A percentile compares a stretch with the other conserved stretches of the same genome.
phyloP scores from a whole-genome alignment of 2,329 filamentous ascomycete species.

The Fusarium sp. region DNA sequence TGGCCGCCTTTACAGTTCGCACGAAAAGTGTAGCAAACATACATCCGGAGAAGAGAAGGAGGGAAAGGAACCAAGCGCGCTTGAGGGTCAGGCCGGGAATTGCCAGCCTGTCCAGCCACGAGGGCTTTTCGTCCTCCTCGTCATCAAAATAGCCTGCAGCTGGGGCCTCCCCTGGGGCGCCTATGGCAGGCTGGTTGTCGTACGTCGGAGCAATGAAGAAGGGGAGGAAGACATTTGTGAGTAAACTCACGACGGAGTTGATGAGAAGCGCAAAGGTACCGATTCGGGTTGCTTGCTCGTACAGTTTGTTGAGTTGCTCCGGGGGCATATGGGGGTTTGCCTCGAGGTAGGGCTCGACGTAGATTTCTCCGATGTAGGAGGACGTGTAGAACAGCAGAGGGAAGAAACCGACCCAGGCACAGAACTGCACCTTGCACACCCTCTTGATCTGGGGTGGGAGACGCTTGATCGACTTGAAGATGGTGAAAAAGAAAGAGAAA shows the following conservation, averaged over 20 bases:
- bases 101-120: conserved; percentile 71
- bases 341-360: conserved; percentile 84
- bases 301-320: conserved; percentile 80
- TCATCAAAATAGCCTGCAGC: conserved; percentile 48
- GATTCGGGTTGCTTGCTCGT: conserved; percentile 86
- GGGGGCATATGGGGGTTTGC: conserved; percentile 82
- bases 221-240: conserved; percentile 84
- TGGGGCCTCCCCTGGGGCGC: conserved; percentile 51
- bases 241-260: conserved; percentile 86
- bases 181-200: conserved; percentile 58
- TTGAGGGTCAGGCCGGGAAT: conserved; percentile 89
- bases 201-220: conserved; percentile 89
- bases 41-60: conserved; percentile 83
- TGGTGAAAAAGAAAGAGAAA: conserved; percentile 81
- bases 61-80: conserved; percentile 86
- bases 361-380: conserved; percentile 93
- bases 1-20: conserved; percentile 76
- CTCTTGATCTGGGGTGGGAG: conserved; percentile 85
- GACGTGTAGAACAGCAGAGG: conserved; percentile 96
- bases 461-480: conserved; percentile 80
- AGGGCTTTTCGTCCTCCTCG: conserved; percentile 52
- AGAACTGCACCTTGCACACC: conserved; percentile 86
- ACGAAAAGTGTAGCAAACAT: conserved; percentile 90
- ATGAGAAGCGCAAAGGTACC: conserved; percentile 91
- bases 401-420: conserved; percentile 95